Evolutionary conservation across 2,329 filamentous ascomycete species (phyloP).

Genomic region (Ascochyta pisi): DNA sequence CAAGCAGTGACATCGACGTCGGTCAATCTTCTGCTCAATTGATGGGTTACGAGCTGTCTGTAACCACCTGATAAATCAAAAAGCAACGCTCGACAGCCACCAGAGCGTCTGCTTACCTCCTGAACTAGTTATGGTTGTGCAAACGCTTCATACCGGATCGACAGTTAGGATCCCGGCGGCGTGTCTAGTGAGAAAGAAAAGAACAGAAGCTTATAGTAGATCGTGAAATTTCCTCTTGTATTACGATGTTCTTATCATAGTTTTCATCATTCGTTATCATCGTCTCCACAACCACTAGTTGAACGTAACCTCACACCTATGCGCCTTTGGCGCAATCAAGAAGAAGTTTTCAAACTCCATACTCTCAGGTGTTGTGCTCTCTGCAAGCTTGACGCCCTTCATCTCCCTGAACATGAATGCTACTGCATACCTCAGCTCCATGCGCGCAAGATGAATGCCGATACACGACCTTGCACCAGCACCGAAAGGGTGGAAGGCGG

Average conservation of each 20-base stretch:
- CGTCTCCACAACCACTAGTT: neutral
- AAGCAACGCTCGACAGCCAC: no score
- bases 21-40: no score
- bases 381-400: slow-evolving; percentile 34
- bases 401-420: slow-evolving; percentile 62
- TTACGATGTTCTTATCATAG: neutral
- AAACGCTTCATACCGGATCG: no score
- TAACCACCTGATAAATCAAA: no score
- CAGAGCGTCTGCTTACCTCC: neutral
- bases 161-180: no score
- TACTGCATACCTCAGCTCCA: slow-evolving; percentile 61
- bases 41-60: no score
- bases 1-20: no score
- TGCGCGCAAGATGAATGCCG: slow-evolving; percentile 70
- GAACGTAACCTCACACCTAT: slow-evolving; percentile 50
- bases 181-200: no score
- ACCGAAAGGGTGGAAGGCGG: slow-evolving; percentile 72
- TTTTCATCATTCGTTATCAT: neutral
- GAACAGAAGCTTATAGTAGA: no score
- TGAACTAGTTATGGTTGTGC: no score
- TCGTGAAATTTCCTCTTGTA: no score
- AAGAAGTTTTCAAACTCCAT: slow-evolving; percentile 56
- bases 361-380: slow-evolving; percentile 44
- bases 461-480: slow-evolving; percentile 73
- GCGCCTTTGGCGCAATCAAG: slow-evolving; percentile 52